These are phyloP conservation scores for Dryas integrifolia DNA, from an alignment of 331 rosid genomes.

Conservation along the genomic window DNA sequence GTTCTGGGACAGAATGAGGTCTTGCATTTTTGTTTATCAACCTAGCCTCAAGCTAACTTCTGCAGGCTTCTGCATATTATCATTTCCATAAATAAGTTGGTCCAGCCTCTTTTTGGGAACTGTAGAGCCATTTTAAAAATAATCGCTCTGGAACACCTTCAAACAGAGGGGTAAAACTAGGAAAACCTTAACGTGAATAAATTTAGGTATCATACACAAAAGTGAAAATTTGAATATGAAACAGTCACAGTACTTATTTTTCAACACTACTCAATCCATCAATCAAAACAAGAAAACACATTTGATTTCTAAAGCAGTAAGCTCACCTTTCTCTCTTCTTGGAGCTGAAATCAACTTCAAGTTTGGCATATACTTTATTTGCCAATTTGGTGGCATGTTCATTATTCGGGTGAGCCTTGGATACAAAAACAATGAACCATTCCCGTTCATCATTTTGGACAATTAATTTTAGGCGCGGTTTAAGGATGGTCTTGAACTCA, in stretches of 20 bases:
- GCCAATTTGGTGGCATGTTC: conserved; percentile 85
- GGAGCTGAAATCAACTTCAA: conserved; percentile 92
- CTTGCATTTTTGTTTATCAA: conserved; percentile 1
- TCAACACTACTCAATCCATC: neutral
- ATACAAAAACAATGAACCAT: conserved; percentile 93
- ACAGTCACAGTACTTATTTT: neutral
- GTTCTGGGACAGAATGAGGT: neutral
- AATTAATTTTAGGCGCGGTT: conserved; percentile 95
- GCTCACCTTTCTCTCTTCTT: conserved; percentile 90
- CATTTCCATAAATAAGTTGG: neutral
- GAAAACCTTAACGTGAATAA: neutral
- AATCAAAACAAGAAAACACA: neutral
- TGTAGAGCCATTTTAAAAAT: conserved; percentile 1
- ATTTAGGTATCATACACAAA: neutral
- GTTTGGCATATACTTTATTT: conserved; percentile 83
- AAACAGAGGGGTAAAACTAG: neutral
- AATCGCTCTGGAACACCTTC: neutral
- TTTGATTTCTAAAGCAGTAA: conserved; percentile 6
- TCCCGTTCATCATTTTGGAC: conserved; percentile 97
- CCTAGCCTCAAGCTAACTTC: neutral
- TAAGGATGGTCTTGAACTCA: conserved; percentile 94
- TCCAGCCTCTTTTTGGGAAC: neutral
- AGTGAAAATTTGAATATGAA: neutral
- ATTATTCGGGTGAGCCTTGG: conserved; percentile 83
- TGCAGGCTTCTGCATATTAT: neutral